A percentile compares a stretch with the other conserved stretches of the same genome.
phyloP scores from a whole-genome alignment of 2,329 filamentous ascomycete species.

The Nectriaceae sp. region DNA sequence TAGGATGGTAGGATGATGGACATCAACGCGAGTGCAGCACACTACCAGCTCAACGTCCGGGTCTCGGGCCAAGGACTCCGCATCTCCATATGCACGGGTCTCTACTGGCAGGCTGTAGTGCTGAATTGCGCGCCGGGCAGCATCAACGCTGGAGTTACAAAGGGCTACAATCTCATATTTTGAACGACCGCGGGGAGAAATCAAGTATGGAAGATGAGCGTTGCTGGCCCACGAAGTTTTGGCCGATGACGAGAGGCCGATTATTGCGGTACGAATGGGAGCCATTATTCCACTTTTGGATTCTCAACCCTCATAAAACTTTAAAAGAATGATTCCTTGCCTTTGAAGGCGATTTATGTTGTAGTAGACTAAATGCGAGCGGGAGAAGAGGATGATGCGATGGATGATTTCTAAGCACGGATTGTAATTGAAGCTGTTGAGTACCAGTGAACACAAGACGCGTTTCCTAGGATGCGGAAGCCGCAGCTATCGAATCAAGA shows the following conservation, averaged over 20 bases:
- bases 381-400: neutral
- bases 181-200: conserved; percentile 43
- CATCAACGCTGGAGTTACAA: conserved; percentile 49
- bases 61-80: conserved; percentile 50
- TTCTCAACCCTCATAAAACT: neutral
- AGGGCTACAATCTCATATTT: conserved; percentile 54
- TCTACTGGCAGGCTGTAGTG: conserved; percentile 42
- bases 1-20: conserved; percentile 46
- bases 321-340: neutral
- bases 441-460: no score
- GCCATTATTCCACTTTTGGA: conserved; percentile 34
- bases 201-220: conserved; percentile 62
- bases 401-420: neutral
- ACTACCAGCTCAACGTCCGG: conserved; percentile 56
- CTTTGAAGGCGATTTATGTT: neutral
- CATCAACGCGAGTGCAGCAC: conserved; percentile 54
- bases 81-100: conserved; percentile 52
- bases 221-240: conserved; percentile 54
- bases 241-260: conserved; percentile 57
- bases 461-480: no score
- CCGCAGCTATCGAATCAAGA: no score
- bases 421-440: neutral
- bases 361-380: no score
- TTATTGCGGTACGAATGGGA: conserved; percentile 56
- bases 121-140: conserved; percentile 45